Conservation (phyloP, 176 grass and related monocot genomes). For the Otatea glauca region DNA sequence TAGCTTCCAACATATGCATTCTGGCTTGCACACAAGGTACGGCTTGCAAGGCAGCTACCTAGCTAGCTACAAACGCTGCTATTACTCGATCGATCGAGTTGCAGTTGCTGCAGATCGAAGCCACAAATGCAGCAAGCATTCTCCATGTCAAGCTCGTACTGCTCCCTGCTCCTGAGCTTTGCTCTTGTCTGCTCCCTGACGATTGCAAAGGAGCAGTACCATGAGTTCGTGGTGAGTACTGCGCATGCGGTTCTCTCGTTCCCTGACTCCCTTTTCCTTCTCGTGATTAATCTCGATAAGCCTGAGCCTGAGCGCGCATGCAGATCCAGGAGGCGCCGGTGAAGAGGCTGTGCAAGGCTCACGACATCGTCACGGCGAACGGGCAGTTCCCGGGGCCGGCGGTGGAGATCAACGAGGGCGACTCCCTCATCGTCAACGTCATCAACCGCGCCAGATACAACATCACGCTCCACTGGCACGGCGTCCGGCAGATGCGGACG, state of each 20-base stretch:
- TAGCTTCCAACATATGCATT: not conserved
- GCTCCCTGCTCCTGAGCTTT: slow-evolving; percentile 18
- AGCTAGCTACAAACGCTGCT: too few species aligned
- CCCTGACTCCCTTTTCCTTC: too few species aligned
- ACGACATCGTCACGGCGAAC: slow-evolving; percentile 70
- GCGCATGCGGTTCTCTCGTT: not conserved
- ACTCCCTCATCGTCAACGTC: slow-evolving; percentile 59
- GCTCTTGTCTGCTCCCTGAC: slow-evolving; percentile 19
- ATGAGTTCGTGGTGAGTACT: slow-evolving; percentile 69
- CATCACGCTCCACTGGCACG: slow-evolving; percentile 81
- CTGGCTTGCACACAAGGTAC: not conserved
- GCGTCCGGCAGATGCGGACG: slow-evolving; percentile 81
- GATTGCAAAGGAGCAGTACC: slow-evolving; percentile 60
- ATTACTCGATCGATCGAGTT: not conserved
- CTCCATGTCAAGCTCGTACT: too few species aligned
- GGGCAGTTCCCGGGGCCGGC: slow-evolving; percentile 84
- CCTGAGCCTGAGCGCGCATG: not conserved
- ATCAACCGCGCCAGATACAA: slow-evolving; percentile 71
- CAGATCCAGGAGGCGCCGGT: slow-evolving; percentile 72
- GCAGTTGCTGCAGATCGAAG: not conserved
- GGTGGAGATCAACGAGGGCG: slow-evolving; percentile 70
- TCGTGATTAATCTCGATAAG: too few species aligned
- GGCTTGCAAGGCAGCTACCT: too few species aligned
- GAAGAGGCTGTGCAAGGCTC: slow-evolving; percentile 77
- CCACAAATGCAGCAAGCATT: too few species aligned